Conservation (phyloP, 352 stramenopile genomes). For the Nothophytophthora sp. region DNA sequence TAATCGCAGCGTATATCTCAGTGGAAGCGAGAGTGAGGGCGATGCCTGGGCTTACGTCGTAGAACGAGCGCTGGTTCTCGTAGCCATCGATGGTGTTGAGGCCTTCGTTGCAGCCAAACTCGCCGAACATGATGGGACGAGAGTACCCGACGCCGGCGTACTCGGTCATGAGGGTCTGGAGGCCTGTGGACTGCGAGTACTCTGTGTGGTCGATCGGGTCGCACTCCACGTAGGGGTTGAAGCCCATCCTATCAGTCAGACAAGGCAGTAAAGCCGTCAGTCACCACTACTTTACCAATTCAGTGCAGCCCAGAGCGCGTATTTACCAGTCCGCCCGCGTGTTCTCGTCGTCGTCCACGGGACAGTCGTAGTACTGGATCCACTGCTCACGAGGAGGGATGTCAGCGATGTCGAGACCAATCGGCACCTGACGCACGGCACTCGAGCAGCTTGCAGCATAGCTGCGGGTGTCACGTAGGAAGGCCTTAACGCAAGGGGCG, state of each 20-base stretch:
- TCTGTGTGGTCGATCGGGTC: constrained; percentile 46
- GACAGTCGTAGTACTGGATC: constrained; percentile 66
- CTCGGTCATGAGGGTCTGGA: constrained; percentile 64
- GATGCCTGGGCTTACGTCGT: constrained; percentile 53
- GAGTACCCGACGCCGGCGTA: constrained; percentile 50
- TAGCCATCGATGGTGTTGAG: constrained; percentile 66
- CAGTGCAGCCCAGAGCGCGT: not conserved
- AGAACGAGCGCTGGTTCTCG: constrained; percentile 68
- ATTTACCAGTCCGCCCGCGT: constrained; percentile 49
- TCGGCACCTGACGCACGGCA: constrained; percentile 49
- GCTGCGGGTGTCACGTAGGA: constrained; percentile 54
- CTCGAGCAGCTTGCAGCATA: constrained; percentile 48
- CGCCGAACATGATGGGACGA: constrained; percentile 70
- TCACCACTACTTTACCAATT: too few relatives aligned
- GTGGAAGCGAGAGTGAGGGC: not conserved
- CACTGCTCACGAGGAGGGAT: constrained; percentile 51
- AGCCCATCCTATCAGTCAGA: constrained; percentile 24
- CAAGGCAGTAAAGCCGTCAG: not conserved
- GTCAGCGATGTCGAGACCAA: constrained; percentile 65
- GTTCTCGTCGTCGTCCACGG: constrained; percentile 53
- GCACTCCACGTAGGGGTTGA: constrained; percentile 69
- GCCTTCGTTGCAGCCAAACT: constrained; percentile 77
- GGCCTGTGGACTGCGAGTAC: constrained; percentile 57
- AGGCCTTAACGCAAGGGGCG: constrained; percentile 66
- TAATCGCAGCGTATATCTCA: not conserved